Evolutionary conservation across 2,329 filamentous ascomycete genomes (phyloP), one percentile per base, ranked within the genome.

Genomic region (Epicoccum sorghinum): DNA sequence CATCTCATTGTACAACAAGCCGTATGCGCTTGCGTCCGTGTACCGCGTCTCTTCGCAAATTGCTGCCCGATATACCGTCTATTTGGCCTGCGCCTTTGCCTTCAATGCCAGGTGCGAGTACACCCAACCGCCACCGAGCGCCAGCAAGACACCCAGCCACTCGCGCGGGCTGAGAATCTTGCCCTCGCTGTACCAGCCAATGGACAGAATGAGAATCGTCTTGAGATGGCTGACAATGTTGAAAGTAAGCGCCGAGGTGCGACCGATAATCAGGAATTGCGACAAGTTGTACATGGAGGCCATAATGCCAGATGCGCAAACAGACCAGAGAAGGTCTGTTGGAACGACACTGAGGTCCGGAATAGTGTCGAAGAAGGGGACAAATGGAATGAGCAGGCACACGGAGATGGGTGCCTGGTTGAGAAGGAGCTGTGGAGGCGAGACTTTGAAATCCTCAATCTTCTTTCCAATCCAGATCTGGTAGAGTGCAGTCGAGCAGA

Each of bases 401-500:
- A 78, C 77, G 4, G 76, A 76, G 47, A 79, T 77, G 12, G 77
- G 77, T 4, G 78, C 77, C 58, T 80, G 78, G 59, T 79, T 80
- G 43, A 79, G 67, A 5, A 80, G 69, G 12, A 80, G 67, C 57
- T 80, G 78, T 2, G 77, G 76, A 35, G 74, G 74, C 0, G 75
- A 75, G 10, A 78, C 77, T 32, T 66, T 67, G 52, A 79, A 78
- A 58, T 79, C 78, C 51, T 75, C 73, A 50, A 79, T 79, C 64
- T 79, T 79, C 72, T 79, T 79, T 58, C 77, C 77, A 52, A 79
- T 79, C 78, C 77, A 79, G 41, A 79, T 78, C 62, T 79, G 77
- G 56, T 79, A 79, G 41, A 79, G 75, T 1, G 77, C 77, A 7
- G 78, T 79, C 2, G 76, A 75, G 51, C 72, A 75, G 57, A 79